These are phyloP conservation scores for Leccinum disarticulatum DNA, from an alignment of 768 basidiomycete species.

Conservation along the genomic window DNA sequence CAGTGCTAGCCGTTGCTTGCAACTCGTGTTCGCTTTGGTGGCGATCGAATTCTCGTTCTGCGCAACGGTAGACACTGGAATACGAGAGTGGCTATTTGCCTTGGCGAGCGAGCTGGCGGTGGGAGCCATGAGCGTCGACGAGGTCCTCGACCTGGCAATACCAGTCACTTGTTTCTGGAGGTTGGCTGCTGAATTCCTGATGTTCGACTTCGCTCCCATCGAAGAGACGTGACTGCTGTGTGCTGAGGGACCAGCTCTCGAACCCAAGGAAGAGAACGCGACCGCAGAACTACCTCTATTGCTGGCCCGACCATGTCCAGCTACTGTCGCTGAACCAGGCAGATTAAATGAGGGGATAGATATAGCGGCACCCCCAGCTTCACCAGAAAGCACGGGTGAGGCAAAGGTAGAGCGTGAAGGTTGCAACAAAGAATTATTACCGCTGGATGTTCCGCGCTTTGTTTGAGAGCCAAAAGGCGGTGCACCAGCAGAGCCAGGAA, in stretches of 20 bases:
- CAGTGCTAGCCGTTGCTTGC: conserved; percentile 13
- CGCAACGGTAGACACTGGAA: conserved; percentile 21
- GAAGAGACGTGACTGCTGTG: conserved; percentile 27
- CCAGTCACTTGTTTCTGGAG: conserved; percentile 7
- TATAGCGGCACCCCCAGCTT: conserved; percentile 1
- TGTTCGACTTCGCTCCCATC: conserved; percentile 29
- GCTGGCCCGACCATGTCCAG: conserved; percentile 18
- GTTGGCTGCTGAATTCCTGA: conserved; percentile 6
- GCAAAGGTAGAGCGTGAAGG: conserved; percentile 17
- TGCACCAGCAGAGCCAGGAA: conserved; percentile 24
- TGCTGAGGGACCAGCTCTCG: conserved; percentile 30
- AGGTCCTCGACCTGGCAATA: conserved; percentile 29
- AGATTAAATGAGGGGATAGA: conserved; percentile 19
- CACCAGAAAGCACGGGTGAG: conserved; percentile 9
- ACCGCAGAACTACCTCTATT: conserved; percentile 17
- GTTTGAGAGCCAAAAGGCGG: conserved; percentile 20
- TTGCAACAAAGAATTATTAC: conserved; percentile 10
- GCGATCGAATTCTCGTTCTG: conserved; percentile 15
- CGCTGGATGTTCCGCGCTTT: conserved; percentile 19
- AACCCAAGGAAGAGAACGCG: conserved; percentile 41
- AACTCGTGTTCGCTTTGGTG: conserved; percentile 9
- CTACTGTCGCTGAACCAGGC: conserved; percentile 16
- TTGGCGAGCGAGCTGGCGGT: conserved; percentile 79
- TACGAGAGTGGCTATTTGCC: conserved; percentile 30
- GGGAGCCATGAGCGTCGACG: conserved; percentile 64